Percentiles rank a stretch among this genome's conserved stretches.
These are phyloP conservation scores for Cicer bijugum DNA, from an alignment of 306 rosid species.

Conservation along the genomic window DNA sequence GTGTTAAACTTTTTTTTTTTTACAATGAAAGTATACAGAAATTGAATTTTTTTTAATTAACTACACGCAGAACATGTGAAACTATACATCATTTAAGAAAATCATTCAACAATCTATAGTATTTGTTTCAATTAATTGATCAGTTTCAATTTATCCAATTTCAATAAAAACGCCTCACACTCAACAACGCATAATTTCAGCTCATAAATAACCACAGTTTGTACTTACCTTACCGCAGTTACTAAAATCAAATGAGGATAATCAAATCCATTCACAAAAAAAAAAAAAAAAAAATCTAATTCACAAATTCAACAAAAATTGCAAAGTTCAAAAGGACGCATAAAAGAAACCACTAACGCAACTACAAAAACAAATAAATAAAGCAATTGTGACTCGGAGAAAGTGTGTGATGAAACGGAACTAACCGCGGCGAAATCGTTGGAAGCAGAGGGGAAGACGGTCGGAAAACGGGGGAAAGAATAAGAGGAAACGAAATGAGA, in stretches of 20 bases:
- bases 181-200: constrained; percentile 24
- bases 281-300: not conserved
- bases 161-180: constrained; percentile 20
- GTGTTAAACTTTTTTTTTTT: too few species aligned
- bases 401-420: not conserved
- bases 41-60: not conserved
- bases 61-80: not conserved
- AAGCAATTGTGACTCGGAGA: not conserved
- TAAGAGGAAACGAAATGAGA: constrained; percentile 48
- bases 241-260: constrained; percentile 14
- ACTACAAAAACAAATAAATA: not conserved
- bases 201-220: not conserved
- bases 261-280: not conserved
- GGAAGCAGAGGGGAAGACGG: constrained; percentile 37
- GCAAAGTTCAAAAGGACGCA: not conserved
- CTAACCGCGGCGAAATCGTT: constrained; percentile 54
- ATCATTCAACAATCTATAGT: not conserved
- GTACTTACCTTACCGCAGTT: not conserved
- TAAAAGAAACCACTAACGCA: constrained; percentile 3
- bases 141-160: not conserved
- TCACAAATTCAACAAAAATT: not conserved
- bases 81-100: constrained; percentile 22
- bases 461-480: constrained; percentile 21
- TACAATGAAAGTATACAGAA: too few species aligned
- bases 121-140: not conserved